Evolutionary conservation across 208 protist genomes (phyloP), one percentile per base, ranked within the genome.

Genomic region (Trypanosoma lewisi): DNA sequence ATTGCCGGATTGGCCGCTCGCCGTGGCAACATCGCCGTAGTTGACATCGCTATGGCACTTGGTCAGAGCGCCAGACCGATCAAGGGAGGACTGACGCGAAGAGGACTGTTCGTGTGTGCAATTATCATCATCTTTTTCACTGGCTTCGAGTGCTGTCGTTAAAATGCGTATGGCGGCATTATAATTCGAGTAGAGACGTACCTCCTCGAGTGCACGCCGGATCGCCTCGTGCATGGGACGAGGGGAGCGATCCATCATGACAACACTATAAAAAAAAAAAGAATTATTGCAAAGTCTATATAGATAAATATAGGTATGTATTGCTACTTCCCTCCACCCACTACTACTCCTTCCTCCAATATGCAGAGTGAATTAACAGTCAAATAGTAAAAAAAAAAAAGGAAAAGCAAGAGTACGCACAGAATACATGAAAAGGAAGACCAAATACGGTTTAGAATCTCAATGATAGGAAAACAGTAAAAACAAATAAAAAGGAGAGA

Each of bases 201-300:
- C 47, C 39, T 91, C 78, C 14, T 94, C 83, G 39, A 84, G 61
- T 14, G 76, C 80, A n/a, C 77, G 80, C 8, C 82, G 78, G 31
- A 94, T 75, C 33, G 70, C 66, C 36, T 91, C 83, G 57, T 89
- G 87, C 81, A 94, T 89, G 25, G 60, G 68, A 37, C 77, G 80
- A 0, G 67, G 50, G 7, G 87, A 75, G 50, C 82, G 89, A 27
- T 91, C 83, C 42, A 65, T 45, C 19, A 23, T 45, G 4, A 34
- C 23, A 6, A 54, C 25, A 8, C 14, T 51, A 41, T 45, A 55
- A 7, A 41, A 41, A 16, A 41, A 41, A 14, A 16, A 14, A 41
- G 14, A 41, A 41, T 14, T 41, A 41, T 14, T 41, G 36, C 14
- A 41, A 7, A 7, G 27, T 8, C 4, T 41, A 1, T 41, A 19